Conservation (phyloP, 2,329 filamentous ascomycete genomes). For the Hortaea sp. region DNA sequence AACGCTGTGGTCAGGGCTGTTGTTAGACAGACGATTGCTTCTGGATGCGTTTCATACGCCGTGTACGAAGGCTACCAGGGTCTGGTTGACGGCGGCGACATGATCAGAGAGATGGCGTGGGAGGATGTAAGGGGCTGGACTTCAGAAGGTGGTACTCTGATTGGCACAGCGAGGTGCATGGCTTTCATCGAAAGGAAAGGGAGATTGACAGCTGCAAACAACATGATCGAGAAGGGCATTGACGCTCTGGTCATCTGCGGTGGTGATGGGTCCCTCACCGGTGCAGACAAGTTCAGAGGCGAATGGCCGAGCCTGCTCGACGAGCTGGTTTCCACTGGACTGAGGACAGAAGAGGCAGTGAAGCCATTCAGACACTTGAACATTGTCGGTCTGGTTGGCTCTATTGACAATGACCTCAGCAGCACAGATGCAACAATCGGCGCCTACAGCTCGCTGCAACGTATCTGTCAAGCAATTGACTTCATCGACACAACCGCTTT, state of each 20-base stretch:
- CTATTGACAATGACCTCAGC: conserved; percentile 96
- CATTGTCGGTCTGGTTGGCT: conserved; percentile 91
- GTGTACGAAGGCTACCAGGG: conserved; percentile 92
- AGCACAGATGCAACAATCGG: conserved; percentile 96
- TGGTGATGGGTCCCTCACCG: conserved; percentile 91
- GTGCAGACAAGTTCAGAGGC: conserved; percentile 81
- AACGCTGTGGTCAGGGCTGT: conserved; percentile 83
- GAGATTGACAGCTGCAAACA: conserved; percentile 77
- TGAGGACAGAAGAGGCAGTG: conserved; percentile 61
- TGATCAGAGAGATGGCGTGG: conserved; percentile 84
- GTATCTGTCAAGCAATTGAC: conserved; percentile 93
- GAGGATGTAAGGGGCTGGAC: conserved; percentile 90
- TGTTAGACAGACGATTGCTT: conserved; percentile 81
- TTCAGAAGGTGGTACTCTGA: conserved; percentile 87
- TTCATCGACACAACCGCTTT: conserved; percentile 92
- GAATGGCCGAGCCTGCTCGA: conserved; percentile 86
- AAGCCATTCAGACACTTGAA: conserved; percentile 77
- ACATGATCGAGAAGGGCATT: conserved; percentile 86
- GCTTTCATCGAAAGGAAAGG: conserved; percentile 83
- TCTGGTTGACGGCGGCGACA: conserved; percentile 75
- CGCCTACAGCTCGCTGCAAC: conserved; percentile 83
- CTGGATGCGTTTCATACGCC: conserved; percentile 43
- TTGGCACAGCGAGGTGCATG: conserved; percentile 89
- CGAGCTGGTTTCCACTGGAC: conserved; percentile 67
- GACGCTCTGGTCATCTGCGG: conserved; percentile 95